phyloP scores from a whole-genome alignment of 2,329 filamentous ascomycete species.

The Xenosphaeropsis pyriputrescens region DNA sequence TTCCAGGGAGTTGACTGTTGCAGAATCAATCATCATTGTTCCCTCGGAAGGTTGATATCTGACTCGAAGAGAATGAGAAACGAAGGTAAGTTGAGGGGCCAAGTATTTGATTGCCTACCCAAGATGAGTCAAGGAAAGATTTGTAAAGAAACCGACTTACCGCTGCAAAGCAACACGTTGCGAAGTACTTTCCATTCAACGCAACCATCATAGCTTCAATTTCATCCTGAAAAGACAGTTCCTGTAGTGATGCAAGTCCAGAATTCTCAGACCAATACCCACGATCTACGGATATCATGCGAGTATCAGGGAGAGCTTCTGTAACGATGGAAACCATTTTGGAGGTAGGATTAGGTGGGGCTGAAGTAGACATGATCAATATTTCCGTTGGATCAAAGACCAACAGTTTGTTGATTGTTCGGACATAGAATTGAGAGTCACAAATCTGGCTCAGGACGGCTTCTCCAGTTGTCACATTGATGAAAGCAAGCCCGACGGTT shows the following conservation, averaged over 20 bases:
- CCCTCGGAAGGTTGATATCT: slow-evolving; percentile 80
- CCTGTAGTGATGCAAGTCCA: slow-evolving; percentile 65
- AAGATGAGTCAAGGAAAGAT: not conserved
- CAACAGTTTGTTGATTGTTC: slow-evolving; percentile 73
- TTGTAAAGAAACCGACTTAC: slow-evolving; percentile 31
- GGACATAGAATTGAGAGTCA: slow-evolving; percentile 83
- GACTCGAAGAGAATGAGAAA: slow-evolving; percentile 68
- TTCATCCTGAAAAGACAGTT: slow-evolving; percentile 68
- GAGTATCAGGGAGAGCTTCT: slow-evolving; percentile 50
- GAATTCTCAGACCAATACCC: slow-evolving; percentile 70
- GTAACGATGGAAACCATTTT: slow-evolving; percentile 62
- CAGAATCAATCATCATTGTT: slow-evolving; percentile 89
- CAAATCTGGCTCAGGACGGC: slow-evolving; percentile 80
- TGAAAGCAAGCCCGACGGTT: slow-evolving; percentile 70
- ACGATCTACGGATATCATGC: slow-evolving; percentile 53
- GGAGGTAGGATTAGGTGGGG: slow-evolving; percentile 48
- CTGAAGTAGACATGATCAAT: slow-evolving; percentile 60
- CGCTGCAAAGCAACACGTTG: slow-evolving; percentile 72
- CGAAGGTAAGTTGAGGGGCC: slow-evolving; percentile 56
- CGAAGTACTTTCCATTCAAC: slow-evolving; percentile 71
- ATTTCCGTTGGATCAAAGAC: slow-evolving; percentile 71
- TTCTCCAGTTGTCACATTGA: slow-evolving; percentile 77
- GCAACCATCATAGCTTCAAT: slow-evolving; percentile 68
- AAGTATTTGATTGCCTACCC: slow-evolving; percentile 65
- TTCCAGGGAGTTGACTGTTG: slow-evolving; percentile 76